Base-by-base conservation (phyloP, 257 asterid species). In the Forsythia suspensa region DNA sequence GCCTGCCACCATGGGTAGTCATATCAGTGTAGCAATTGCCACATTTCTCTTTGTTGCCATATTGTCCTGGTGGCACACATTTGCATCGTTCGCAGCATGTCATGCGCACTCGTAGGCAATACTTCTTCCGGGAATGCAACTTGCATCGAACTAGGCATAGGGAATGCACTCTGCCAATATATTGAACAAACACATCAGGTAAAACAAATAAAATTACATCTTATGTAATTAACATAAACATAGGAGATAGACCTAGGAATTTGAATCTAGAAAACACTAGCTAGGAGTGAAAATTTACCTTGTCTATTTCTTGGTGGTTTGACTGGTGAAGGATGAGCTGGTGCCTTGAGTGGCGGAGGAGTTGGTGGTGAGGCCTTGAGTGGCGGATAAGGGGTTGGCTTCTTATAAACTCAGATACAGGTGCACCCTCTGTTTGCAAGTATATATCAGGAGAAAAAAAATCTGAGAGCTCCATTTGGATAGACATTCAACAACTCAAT, bases 41-140 rank as follows among this genome's bases (percentile, higher is more conserved):
- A 61, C 92, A 88, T 76, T 80, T 84, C 16, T 86, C 90, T 52
- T 16, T 37, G 73, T 88, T 82, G 36, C 87, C 90, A 39, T 65
- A 84, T 36, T 84, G 85, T 18, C 90, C 88, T 5, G 87, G 87
- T 42, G 92, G 91, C 43, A 88, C 88, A 37, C 91, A 88, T 70
- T 81, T 88, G 88, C 91, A 88, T 38, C 85, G 73, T 18, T 77
- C 78, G 59, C 91, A 88, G 73, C 90, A 88, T 0, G 88, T 84
- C 59, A 81, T 55, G 83, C 89, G 86, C 0, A 87, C 88, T 48
- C 86, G 82, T 36, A 84, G 34, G 82, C 91, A 88, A 36, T 82
- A 52, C 0, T 84, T 82, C 83, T 63, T 76, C 84, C 87, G 51
- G 2, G 82, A 80, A 63, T 82, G 85, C 29, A 51, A 6, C 73